Evolutionary conservation across 257 asterid genomes (phyloP).

Genomic region (Datura wrightii): DNA sequence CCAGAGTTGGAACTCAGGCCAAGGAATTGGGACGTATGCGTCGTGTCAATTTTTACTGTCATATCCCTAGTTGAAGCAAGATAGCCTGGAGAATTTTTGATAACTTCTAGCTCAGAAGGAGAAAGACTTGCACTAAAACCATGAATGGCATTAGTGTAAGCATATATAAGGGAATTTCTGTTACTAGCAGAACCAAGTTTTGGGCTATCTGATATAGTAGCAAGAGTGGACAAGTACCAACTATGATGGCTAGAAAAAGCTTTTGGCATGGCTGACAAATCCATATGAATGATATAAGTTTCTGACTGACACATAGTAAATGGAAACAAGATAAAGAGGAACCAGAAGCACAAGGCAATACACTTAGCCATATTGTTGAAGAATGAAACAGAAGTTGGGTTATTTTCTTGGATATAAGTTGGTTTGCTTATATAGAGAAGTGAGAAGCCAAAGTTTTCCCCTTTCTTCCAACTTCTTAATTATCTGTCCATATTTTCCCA

Average conservation of each 20-base stretch:
- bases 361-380: constrained; percentile 42
- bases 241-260: constrained; percentile 64
- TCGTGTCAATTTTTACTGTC: constrained; percentile 58
- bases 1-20: constrained; percentile 60
- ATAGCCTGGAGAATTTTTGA: constrained; percentile 53
- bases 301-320: constrained; percentile 46
- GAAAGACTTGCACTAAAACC: constrained; percentile 76
- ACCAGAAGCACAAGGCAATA: constrained; percentile 39
- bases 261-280: constrained; percentile 68
- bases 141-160: constrained; percentile 60
- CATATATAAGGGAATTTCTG: constrained; percentile 43
- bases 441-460: constrained; percentile 33
- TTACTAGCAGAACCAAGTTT: neutral
- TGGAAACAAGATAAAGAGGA: constrained; percentile 28
- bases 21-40: constrained; percentile 63
- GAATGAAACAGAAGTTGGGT: constrained; percentile 34
- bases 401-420: neutral
- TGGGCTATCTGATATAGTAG: constrained; percentile 43
- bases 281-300: constrained; percentile 77
- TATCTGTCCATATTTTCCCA: neutral
- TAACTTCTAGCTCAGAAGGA: constrained; percentile 49
- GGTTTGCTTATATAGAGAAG: constrained; percentile 41
- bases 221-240: constrained; percentile 65
- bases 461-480: constrained; percentile 44
- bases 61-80: constrained; percentile 55